A percentile compares a stretch with the other conserved stretches of the same genome.
phyloP scores from a whole-genome alignment of 2,329 filamentous ascomycete genomes.

The Cladobotryum mycophilum region DNA sequence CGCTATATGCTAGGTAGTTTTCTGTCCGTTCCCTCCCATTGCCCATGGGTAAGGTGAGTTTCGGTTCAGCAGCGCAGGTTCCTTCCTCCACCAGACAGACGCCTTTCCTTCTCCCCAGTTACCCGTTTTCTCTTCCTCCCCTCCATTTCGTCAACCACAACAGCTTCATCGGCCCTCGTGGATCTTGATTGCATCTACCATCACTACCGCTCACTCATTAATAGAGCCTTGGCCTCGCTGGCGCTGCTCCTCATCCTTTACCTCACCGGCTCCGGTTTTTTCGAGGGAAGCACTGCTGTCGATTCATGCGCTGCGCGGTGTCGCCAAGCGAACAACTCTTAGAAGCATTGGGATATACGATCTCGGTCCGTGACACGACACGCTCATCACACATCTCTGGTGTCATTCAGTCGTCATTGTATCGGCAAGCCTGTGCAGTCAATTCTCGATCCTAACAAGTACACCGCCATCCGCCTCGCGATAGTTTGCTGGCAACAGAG shows the following conservation, averaged over 20 bases:
- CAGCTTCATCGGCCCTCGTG: conserved; percentile 24
- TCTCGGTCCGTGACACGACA: conserved; percentile 1
- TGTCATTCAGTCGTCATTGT: conserved; percentile 5
- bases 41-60: conserved; percentile 40
- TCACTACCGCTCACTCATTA: background rate
- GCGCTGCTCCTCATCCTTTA: background rate
- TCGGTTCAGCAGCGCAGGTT: conserved; percentile 31
- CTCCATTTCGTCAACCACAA: conserved; percentile 25
- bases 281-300: background rate
- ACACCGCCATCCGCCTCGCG: conserved; percentile 14
- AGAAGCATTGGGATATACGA: conserved; percentile 8
- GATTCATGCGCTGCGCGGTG: conserved; percentile 7
- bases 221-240: conserved; percentile 7
- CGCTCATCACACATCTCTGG: background rate
- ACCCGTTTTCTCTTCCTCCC: conserved; percentile 28
- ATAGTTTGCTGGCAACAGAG: conserved; percentile 12
- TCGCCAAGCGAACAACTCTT: background rate
- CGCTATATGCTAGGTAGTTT: conserved; percentile 17
- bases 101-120: conserved; percentile 33
- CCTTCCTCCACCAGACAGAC: conserved; percentile 32
- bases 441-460: conserved; percentile 14
- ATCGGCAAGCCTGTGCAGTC: conserved; percentile 9
- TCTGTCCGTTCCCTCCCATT: conserved; percentile 32
- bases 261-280: background rate
- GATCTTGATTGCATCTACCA: conserved; percentile 5